Evolutionary conservation across 2,329 filamentous ascomycete species (phyloP), one percentile per base, ranked within the genome.

Genomic region (Leptodontidium sp.): DNA sequence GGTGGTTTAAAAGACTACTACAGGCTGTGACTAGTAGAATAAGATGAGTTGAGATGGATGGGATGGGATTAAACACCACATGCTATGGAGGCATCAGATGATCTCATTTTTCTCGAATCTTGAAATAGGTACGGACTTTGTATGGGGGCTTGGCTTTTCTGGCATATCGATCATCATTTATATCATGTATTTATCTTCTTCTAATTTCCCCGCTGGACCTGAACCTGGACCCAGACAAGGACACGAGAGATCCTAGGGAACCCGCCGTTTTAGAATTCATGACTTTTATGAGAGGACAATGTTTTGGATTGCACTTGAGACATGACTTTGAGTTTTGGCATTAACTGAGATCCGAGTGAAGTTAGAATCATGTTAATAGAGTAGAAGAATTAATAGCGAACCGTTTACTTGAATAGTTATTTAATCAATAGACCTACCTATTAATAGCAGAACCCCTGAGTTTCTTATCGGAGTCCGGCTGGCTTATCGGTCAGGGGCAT

Each of bases 1-100:
- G 89, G 82, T 88, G 15, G 71, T 73, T 43, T 77, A 66, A 71
- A 29, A 29, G 21, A 40, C 14, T 50, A 52, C 6, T 57, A n/a
- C 12, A 29, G 24, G 26, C 40, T 50, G 35, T 55, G 35, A 29
- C 47, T 47, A 9, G 40, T 38, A 32, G 45, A 49, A n/a, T 49
- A 32, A 32, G 29, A 32, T 32, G 6, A 32, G 29, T 4, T 32
- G 29, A 32, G 29, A 32, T 45, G 26, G 29, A 50, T 21, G 59
- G 49, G 59, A 50, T 35, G 26, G 17, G 24, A 50, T 8, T 62
- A 62, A 29, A 61, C 40, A 62, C 17, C 15, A 24, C 24, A 47
- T 62, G 43, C 26, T 47, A n/a, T 6, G 14, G 21, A 62, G 24
- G 45, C 17, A 62, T 6, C 3, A 32, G 59, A 43, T 43, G 38